These are phyloP conservation scores for Plasmodium knowlesi DNA, from an alignment of 169 alveolate species.

Conservation along the genomic window DNA sequence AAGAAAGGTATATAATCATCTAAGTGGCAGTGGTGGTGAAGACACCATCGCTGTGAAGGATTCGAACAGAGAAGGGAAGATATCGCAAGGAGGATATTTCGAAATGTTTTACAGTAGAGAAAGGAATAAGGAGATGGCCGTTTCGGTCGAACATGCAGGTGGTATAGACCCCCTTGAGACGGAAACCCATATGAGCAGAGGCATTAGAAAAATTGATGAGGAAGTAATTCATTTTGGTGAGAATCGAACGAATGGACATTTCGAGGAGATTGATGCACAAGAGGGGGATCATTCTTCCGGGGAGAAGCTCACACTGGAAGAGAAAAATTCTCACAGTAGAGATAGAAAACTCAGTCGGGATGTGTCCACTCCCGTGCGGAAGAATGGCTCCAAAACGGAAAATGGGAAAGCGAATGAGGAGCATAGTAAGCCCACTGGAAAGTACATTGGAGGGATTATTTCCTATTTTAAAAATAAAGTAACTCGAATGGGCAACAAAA, in stretches of 20 bases:
- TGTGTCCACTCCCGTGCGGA: not conserved
- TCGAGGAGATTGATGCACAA: not conserved
- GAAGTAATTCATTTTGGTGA: not conserved
- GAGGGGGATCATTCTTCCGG: not conserved
- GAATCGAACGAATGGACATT: not conserved
- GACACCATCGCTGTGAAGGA: not conserved
- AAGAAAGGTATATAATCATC: not conserved
- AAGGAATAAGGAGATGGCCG: not conserved
- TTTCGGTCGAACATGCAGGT: not conserved
- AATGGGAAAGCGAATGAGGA: not conserved
- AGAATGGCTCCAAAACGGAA: not conserved
- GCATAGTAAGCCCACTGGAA: not conserved
- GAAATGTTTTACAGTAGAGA: not conserved
- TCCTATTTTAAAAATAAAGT: slow-evolving; percentile 12
- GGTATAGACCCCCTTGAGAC: not conserved
- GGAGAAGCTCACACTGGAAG: too few species aligned
- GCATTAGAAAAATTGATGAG: not conserved
- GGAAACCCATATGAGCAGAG: not conserved
- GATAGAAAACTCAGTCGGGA: not conserved
- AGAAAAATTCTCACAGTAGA: too few species aligned
- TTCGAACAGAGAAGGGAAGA: not conserved
- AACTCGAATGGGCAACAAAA: not conserved
- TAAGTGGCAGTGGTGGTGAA: not conserved
- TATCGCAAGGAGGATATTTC: not conserved
- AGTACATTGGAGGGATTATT: not conserved